Evolutionary conservation across 2,329 filamentous ascomycete species (phyloP).

Genomic region (Aspergillus chevalieri): DNA sequence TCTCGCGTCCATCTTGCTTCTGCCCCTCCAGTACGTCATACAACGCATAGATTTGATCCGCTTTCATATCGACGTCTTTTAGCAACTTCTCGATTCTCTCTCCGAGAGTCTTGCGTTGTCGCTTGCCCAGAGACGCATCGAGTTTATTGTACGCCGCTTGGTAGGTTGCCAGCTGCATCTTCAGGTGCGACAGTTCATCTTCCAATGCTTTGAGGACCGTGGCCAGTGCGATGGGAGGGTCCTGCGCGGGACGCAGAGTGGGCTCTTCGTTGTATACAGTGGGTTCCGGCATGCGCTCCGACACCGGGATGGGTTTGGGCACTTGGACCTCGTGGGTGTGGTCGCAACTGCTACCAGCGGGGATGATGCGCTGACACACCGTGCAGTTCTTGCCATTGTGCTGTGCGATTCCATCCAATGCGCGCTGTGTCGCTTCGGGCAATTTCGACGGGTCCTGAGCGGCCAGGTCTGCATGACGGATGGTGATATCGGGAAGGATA

Average conservation of each 20-base stretch:
- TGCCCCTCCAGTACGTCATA: constrained; percentile 81
- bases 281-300: constrained; percentile 41
- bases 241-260: constrained; percentile 57
- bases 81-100: constrained; percentile 57
- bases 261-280: constrained; percentile 49
- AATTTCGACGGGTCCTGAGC: constrained; percentile 27
- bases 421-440: constrained; percentile 35
- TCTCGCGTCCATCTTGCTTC: constrained; percentile 58
- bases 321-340: constrained; percentile 35
- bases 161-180: constrained; percentile 59
- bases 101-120: constrained; percentile 57
- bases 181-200: constrained; percentile 73
- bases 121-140: constrained; percentile 61
- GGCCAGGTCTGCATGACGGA: constrained; percentile 31
- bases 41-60: constrained; percentile 72
- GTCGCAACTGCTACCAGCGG: constrained; percentile 29
- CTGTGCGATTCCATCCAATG: constrained; percentile 37
- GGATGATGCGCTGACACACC: constrained; percentile 45
- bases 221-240: constrained; percentile 66
- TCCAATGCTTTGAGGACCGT: constrained; percentile 76
- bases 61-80: constrained; percentile 63
- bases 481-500: constrained; percentile 58
- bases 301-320: constrained; percentile 47
- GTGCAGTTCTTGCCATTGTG: constrained; percentile 53
- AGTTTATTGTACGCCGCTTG: constrained; percentile 59